Evolutionary conservation across 352 stramenopile genomes (phyloP).

Genomic region (Aphanomyces stellatus): DNA sequence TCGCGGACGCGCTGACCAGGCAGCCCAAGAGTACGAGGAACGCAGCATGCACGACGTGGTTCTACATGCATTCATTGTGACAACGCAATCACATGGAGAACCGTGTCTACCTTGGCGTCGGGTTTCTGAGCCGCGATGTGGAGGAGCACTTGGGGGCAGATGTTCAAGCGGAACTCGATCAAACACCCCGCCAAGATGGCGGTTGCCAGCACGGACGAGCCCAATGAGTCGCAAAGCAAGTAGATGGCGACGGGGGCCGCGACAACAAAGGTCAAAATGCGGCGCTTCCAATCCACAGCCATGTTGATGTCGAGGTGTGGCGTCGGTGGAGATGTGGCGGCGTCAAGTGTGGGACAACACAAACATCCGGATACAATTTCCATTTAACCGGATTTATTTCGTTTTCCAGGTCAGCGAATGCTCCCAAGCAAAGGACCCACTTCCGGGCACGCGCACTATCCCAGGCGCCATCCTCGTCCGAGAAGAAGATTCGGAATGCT

Average conservation of each 20-base stretch:
- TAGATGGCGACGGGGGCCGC: slow-evolving; percentile 47
- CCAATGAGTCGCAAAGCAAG: slow-evolving; percentile 38
- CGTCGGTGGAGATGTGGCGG: no score
- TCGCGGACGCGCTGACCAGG: slow-evolving; percentile 17
- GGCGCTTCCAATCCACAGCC: slow-evolving; percentile 44
- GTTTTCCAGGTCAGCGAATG: no score
- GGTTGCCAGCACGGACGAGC: slow-evolving; percentile 42
- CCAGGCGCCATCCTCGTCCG: no score
- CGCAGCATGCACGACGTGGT: slow-evolving; percentile 1
- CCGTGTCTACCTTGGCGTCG: slow-evolving; percentile 10
- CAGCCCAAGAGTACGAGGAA: slow-evolving; percentile 17
- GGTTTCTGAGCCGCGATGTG: slow-evolving; percentile 17
- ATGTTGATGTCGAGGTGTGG: no score
- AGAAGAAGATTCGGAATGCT: background rate
- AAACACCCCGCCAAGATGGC: slow-evolving; percentile 44
- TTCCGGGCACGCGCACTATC: no score
- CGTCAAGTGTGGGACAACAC: no score
- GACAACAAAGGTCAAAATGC: slow-evolving; percentile 45
- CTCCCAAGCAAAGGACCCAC: no score
- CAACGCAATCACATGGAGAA: background rate
- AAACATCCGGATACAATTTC: no score
- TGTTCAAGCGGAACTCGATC: slow-evolving; percentile 44
- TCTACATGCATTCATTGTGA: no score
- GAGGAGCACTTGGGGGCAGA: slow-evolving; percentile 37
- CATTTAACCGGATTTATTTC: no score